Evolutionary conservation across 345 rosid species (phyloP), one percentile per base, ranked within the genome.

Genomic region (Clarkia xantiana): DNA sequence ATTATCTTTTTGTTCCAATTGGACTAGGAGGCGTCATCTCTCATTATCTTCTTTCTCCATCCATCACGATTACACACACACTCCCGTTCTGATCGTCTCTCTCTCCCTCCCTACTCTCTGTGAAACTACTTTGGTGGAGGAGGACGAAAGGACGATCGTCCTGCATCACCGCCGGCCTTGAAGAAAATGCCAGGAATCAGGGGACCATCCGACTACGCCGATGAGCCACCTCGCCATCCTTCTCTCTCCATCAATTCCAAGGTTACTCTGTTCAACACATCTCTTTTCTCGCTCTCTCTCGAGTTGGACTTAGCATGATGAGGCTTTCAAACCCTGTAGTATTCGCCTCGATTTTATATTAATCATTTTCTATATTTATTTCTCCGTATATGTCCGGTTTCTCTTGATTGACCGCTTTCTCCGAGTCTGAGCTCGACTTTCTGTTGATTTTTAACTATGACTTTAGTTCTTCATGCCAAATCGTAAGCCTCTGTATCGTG

Each of bases 221-320:
- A 52, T 43, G 95, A 90, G 49, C 95, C 95, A 38, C 60, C 77
- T 45, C 97, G 95, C 0, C 82, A 90, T 40, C 84, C 86, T 48
- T 67, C 53, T 38, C 94, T 90, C 65, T 36, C 51, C 53, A 52
- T 90, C 81, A 90, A 90, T 59, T 22, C 88, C 63, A 79, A 86
- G 95, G 97, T 62, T 49, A 15, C 54, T 13, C 25, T 39, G 15
- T 29, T 14, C 18, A 22, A 36, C 36, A 41, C 44, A 17, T 3
- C 38, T 9, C 45, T 39, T 39, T 41, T 11, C 0, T 34, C 6
- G 5, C 7, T 10, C 6, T 36, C 2, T 9, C 22, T 56, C 10
- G 14, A 14, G 11, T 14, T 14, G 57, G 14, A 10, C 14, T 2
- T 42, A 16, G 36, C 17, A 18, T 52, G 11, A 12, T 15, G 2